A percentile compares a stretch with the other conserved stretches of the same genome.
Conservation (phyloP, 768 basidiomycete species). For the Leccinum rimulosum region DNA sequence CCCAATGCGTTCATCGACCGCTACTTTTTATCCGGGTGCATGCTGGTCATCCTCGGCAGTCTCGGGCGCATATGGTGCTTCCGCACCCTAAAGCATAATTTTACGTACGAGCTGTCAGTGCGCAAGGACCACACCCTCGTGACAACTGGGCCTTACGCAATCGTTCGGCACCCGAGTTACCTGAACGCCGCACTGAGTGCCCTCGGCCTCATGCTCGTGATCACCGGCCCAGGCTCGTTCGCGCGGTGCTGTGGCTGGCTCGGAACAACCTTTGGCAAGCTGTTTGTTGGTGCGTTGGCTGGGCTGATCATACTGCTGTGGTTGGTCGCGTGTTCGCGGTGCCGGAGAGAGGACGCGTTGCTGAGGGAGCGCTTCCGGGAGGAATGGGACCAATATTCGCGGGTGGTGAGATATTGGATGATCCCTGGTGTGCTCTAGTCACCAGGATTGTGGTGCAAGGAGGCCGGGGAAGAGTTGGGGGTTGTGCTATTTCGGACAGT, state of each 20-base stretch:
- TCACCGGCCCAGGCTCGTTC: not conserved
- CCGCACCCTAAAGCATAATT: not conserved
- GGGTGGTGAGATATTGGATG: not conserved
- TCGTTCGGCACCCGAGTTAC: not conserved
- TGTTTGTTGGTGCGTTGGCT: too few species aligned
- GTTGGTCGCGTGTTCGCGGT: not conserved
- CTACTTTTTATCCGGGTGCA: not conserved
- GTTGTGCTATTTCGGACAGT: too few species aligned
- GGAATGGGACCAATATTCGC: not conserved
- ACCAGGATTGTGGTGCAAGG: not conserved
- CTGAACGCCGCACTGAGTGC: not conserved
- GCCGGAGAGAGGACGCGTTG: not conserved
- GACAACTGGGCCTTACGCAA: not conserved
- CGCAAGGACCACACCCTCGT: not conserved
- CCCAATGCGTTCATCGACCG: not conserved
- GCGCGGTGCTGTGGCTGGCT: not conserved
- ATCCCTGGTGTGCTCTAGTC: not conserved
- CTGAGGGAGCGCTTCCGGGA: not conserved
- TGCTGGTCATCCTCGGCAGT: not conserved
- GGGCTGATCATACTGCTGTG: too few species aligned
- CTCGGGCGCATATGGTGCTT: not conserved
- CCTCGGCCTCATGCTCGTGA: not conserved
- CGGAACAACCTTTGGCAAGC: not conserved
- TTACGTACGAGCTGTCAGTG: not conserved
- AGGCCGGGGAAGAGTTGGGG: too few species aligned